phyloP scores from a whole-genome alignment of 2,329 filamentous ascomycete species.

The Fusarium sp. region DNA sequence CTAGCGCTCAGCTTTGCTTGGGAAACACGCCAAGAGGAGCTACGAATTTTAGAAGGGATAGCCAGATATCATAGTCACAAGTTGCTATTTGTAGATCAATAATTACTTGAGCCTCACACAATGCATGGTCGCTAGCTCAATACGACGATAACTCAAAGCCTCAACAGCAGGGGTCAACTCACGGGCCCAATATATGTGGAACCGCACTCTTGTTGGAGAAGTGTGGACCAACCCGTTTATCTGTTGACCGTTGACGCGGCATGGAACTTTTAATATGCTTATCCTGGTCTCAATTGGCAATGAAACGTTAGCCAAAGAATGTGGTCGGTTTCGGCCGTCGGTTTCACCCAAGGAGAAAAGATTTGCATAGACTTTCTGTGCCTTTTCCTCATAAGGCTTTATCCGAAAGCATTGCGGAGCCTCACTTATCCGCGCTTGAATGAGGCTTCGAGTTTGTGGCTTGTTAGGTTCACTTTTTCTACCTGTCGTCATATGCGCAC shows the following conservation, averaged over 20 bases:
- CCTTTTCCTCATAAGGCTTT: neutral
- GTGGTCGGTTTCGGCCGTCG: neutral
- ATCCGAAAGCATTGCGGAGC: neutral
- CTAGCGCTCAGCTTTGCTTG: constrained; percentile 6
- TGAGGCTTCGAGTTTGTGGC: neutral
- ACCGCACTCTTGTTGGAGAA: neutral
- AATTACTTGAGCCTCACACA: neutral
- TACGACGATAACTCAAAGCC: neutral
- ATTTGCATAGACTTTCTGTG: neutral
- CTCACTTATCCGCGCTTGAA: neutral
- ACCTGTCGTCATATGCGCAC: too few species aligned
- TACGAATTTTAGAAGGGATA: neutral
- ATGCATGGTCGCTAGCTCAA: neutral
- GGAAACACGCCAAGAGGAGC: neutral
- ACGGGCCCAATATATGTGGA: neutral
- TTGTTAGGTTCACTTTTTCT: too few species aligned
- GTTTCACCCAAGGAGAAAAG: constrained; percentile 13
- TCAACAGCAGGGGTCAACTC: fast-evolving
- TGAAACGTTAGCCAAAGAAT: neutral
- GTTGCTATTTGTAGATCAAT: neutral
- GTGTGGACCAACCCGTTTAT: neutral
- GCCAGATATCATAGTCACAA: neutral
- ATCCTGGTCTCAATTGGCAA: neutral
- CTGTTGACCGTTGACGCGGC: constrained; percentile 1
- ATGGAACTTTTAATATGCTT: constrained; percentile 5